Evolutionary conservation across 129 eudicot species (phyloP), one percentile per base, ranked within the genome.

Genomic region (Artemisia tridentata): DNA sequence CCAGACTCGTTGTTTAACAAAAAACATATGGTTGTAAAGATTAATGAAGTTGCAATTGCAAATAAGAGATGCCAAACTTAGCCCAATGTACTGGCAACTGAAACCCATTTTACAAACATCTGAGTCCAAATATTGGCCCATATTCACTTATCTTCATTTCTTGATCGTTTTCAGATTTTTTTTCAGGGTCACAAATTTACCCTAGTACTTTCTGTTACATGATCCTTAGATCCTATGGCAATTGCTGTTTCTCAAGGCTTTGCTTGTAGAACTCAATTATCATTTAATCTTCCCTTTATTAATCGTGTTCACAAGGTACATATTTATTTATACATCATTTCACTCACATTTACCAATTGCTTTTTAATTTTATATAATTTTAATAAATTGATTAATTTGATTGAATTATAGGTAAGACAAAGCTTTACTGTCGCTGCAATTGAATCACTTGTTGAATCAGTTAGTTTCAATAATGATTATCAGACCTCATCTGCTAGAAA

Each of bases 161-260:
- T 59, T 75, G 29, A 46, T 76, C 74, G 45, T 67, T 41, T 29
- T 46, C 74, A 58, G 72, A 49, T 50, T 60, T 76, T 38, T 14
- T 59, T 49, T 52, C 52, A 15, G 19, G 19, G 15, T 31, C 47
- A 6, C 72, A 38, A 16, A 74, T 68, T 34, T 34, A 38, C 63
- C 63, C 46, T n/a, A n/a, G n/a, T n/a, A n/a, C n/a, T 54, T 23
- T 19, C 2, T n/a, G 23, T 38, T 9, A 50, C 7, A 27, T 27
- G 3, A 27, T 48, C 70, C 61, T 67, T 19, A 18, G 3, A 27
- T 48, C 70, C 61, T 67, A 83, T 83, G 87, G 75, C 84, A 67
- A 79, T 83, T 5, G 72, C 87, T 66, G 74, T 73, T 57, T 72
- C 72, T 60, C 81, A 79, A 75, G 87, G 75, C 7, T 76, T 83